Base-by-base conservation (phyloP, 2,329 filamentous ascomycete genomes). In the Xylariaceae sp. region DNA sequence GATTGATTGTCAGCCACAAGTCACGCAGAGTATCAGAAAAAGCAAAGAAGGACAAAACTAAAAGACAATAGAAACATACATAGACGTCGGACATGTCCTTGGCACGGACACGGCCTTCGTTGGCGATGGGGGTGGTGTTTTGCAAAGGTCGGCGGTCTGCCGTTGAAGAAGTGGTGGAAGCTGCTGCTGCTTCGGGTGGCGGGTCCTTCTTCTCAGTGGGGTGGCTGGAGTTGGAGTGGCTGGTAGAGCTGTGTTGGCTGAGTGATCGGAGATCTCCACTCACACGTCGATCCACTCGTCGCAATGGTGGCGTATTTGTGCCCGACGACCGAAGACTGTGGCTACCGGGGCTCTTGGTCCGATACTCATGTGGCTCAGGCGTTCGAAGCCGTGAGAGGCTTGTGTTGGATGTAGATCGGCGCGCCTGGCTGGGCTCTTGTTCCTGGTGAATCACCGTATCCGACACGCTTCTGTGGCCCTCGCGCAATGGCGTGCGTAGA, bases 71-170 rank as follows among this genome's bases (percentile, higher is more conserved):
- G 49, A 29, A 43, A 86, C 89, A 85, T 80, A 95, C 90, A 74
- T 87, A 95, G 72, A 95, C 85, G 76, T 95, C 88, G 67, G 88
- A 78, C 88, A 95, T 95, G 71, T 84, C 86, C 74, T 82, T 85
- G 64, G 85, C 73, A 67, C 88, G 87, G 71, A 81, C 83, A 72
- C 89, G 90, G 73, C 88, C 86, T 77, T 90, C 88, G 73, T 92
- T 90, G 68, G 85, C 86, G 69, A 89, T 77, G 60, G 88, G 87
- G 64, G 85, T 85, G 56, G 63, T 64, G 53, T 50, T 65, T 45
- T 60, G 54, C n/a, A 45, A 47, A 45, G 36, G 43, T 22, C 48
- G 54, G 54, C 55, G 54, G 56, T 60, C 52, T 48, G 60, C 61
- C 52, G 52, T 52, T 51, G 58, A 60, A 52, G 53, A 41, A 54